These are phyloP conservation scores for Parsonsia alboflavescens DNA, from an alignment of 257 asterid genomes.

Conservation along the genomic window DNA sequence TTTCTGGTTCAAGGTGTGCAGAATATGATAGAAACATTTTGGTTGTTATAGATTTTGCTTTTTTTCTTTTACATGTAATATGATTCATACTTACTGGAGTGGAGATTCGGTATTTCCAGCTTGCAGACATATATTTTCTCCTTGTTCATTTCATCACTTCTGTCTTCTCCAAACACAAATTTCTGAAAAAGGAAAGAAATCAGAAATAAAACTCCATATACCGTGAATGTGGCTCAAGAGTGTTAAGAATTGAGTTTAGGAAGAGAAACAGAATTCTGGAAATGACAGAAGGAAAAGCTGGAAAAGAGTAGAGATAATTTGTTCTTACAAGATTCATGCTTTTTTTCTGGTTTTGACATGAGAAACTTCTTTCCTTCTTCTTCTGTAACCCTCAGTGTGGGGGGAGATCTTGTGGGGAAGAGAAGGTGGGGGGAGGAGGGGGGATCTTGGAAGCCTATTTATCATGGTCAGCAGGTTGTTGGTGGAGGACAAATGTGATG, in stretches of 20 bases:
- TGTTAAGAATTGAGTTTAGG: background rate
- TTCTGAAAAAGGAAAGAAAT: conserved; percentile 15
- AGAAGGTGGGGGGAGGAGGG: conserved; percentile 11
- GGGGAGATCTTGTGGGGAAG: conserved; percentile 38
- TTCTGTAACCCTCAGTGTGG: conserved; percentile 8
- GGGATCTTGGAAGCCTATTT: conserved; percentile 33
- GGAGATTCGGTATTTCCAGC: conserved; percentile 49
- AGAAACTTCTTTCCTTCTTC: conserved; percentile 16
- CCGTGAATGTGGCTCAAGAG: conserved; percentile 18
- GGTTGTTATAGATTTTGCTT: conserved; percentile 30
- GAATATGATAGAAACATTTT: conserved; percentile 41
- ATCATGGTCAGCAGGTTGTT: conserved; percentile 46
- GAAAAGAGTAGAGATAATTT: background rate
- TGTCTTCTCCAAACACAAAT: background rate
- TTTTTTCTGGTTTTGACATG: conserved; percentile 11
- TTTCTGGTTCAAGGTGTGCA: conserved; percentile 55
- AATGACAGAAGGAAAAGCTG: background rate
- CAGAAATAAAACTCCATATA: conserved; percentile 4
- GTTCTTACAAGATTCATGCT: conserved; percentile 36
- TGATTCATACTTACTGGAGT: conserved; percentile 56
- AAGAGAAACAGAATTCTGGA: conserved; percentile 2
- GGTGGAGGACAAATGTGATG: conserved; percentile 54
- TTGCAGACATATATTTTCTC: conserved; percentile 29
- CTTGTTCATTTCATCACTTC: conserved; percentile 24
- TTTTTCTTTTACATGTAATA: conserved; percentile 36